Evolutionary conservation across 2,329 filamentous ascomycete species (phyloP).

Genomic region (Talaromyces piceae): DNA sequence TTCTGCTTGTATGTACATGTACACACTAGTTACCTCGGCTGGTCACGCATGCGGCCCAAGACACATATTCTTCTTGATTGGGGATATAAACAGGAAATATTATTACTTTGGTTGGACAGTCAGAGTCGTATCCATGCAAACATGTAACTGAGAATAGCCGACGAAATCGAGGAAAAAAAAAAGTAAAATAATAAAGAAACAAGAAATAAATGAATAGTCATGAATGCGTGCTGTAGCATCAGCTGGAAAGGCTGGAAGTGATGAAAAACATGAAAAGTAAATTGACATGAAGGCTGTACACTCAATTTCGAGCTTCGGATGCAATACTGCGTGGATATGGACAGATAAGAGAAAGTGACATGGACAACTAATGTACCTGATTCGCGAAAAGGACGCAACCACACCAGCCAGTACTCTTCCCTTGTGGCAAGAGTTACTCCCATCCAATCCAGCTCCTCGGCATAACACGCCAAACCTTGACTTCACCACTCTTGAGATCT

Average conservation of each 20-base stretch:
- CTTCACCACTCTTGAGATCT: conserved; percentile 85
- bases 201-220: background rate
- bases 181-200: background rate
- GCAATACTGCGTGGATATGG: background rate
- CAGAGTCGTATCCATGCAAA: background rate
- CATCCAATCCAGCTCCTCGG: conserved; percentile 87
- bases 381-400: background rate
- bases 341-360: background rate
- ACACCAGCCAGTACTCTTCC: background rate
- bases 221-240: background rate
- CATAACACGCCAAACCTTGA: conserved; percentile 96
- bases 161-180: background rate
- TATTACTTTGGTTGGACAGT: background rate
- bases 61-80: background rate
- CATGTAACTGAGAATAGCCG: background rate
- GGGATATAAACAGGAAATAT: background rate
- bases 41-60: background rate
- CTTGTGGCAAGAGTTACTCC: conserved; percentile 39
- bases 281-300: background rate
- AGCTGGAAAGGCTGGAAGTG: too few relatives aligned
- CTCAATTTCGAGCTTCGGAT: background rate
- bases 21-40: too few relatives aligned
- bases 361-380: background rate
- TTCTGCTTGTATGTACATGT: background rate
- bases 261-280: too few relatives aligned